phyloP scores from a whole-genome alignment of 2,329 filamentous ascomycete genomes.

The Emmonsia crescens region DNA sequence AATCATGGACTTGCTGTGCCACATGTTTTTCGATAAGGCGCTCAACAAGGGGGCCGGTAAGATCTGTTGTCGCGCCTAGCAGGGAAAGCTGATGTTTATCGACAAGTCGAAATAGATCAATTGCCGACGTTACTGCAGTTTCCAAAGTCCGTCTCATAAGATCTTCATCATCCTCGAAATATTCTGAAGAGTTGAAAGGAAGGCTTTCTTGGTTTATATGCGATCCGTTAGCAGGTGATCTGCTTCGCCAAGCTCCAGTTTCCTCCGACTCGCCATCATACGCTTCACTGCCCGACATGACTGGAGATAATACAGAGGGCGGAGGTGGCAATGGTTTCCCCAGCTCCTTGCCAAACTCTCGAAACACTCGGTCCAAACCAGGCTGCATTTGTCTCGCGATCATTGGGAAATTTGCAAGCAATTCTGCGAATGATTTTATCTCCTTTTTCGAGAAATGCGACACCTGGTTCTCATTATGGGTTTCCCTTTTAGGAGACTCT shows the following conservation, averaged over 20 bases:
- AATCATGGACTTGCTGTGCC: constrained; percentile 79
- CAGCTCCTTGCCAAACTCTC: constrained; percentile 76
- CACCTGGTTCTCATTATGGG: constrained; percentile 24
- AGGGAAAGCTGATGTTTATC: constrained; percentile 92
- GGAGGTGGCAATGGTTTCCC: constrained; percentile 74
- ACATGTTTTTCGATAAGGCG: constrained; percentile 91
- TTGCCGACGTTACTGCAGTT: constrained; percentile 82
- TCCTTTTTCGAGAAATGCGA: constrained; percentile 60
- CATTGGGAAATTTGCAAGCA: constrained; percentile 85
- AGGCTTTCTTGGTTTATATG: constrained; percentile 22
- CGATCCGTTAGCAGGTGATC: constrained; percentile 21
- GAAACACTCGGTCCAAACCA: constrained; percentile 78
- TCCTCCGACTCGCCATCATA: constrained; percentile 31
- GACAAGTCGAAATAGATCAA: constrained; percentile 89
- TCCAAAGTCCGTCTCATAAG: constrained; percentile 81
- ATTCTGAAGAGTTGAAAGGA: constrained; percentile 53
- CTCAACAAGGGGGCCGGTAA: constrained; percentile 87
- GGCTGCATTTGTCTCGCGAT: constrained; percentile 94
- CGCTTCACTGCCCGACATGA: constrained; percentile 45
- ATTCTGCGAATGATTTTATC: constrained; percentile 78
- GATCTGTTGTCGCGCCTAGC: constrained; percentile 80
- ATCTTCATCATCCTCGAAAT: constrained; percentile 82
- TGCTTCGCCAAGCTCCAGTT: constrained; percentile 24
- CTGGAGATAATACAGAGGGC: constrained; percentile 42
- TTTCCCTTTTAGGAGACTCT: constrained; percentile 15